Percentiles rank a stretch among this genome's conserved stretches.
Conservation (phyloP, 2,329 filamentous ascomycete genomes). For the Ceratocystis harringtonii region DNA sequence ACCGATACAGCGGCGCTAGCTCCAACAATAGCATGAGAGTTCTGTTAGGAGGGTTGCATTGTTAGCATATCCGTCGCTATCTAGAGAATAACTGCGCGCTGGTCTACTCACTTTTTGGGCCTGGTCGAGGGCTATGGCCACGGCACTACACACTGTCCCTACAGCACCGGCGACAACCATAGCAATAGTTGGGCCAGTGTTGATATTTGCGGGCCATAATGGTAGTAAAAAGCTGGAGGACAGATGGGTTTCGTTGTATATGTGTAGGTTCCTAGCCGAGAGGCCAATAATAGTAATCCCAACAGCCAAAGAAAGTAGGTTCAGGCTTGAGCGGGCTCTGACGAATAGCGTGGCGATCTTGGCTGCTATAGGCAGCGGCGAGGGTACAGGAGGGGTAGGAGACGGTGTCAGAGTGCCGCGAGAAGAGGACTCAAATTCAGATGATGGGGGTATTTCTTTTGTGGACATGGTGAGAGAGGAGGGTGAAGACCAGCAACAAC, state of each 20-base stretch:
- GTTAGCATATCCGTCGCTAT: not conserved
- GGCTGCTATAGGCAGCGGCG: conserved; percentile 23
- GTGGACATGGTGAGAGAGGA: conserved; percentile 16
- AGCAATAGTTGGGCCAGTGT: conserved; percentile 41
- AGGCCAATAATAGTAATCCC: conserved; percentile 39
- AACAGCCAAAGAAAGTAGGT: conserved; percentile 34
- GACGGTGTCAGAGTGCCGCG: conserved; percentile 25
- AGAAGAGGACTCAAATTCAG: conserved; percentile 35
- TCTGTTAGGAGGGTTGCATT: conserved; percentile 18
- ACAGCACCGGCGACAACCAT: conserved; percentile 38
- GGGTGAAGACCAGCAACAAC: conserved; percentile 7
- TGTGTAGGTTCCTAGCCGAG: conserved; percentile 37
- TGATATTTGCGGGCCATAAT: conserved; percentile 43
- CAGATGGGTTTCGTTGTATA: conserved; percentile 41
- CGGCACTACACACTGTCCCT: conserved; percentile 33
- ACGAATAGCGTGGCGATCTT: conserved; percentile 30
- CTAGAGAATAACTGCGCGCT: not conserved
- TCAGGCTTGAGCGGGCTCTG: conserved; percentile 33
- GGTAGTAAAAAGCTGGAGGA: conserved; percentile 34
- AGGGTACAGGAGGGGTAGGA: conserved; percentile 19
- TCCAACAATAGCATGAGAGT: conserved; percentile 12
- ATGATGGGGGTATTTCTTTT: conserved; percentile 29
- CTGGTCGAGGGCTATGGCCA: conserved; percentile 36
- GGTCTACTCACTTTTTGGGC: conserved; percentile 34
- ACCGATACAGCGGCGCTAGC: conserved; percentile 31